Evolutionary conservation across 148 eudicot species (phyloP), one percentile per base, ranked within the genome.

Genomic region (Camellia lanceoleosa): DNA sequence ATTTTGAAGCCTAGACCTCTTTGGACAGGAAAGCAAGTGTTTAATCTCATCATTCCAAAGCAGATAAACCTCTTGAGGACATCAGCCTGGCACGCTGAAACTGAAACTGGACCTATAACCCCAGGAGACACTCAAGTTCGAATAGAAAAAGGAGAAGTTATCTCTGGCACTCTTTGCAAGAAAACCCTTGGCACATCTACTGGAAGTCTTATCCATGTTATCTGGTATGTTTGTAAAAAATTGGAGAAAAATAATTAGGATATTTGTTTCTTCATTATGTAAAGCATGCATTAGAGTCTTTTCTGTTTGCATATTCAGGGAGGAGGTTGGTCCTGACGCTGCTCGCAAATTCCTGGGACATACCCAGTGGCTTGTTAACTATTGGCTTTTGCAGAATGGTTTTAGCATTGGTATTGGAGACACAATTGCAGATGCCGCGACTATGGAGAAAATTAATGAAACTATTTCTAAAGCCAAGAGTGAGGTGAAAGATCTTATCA

Each of bases 291-390:
- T 49, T 60, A 30, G 18, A 54, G 3, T 18, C 42, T 10, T 79
- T 66, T 61, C 47, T 74, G 5, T 76, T 12, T 76, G 56, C 38
- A 38, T 41, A 65, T 76, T 18, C 87, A 97, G 99, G 99, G 99
- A 92, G 83, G 99, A 97, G 83, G 99, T 97, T 77, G 99, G 99
- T 47, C 99, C 99, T 67, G 99, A 97, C 85, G 98, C 99, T 43
- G 99, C 99, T 85, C 95, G 99, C 74, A 97, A 94, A 83, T 97
- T 97, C 84, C 83, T 97, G 83, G 99, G 99, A 51, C 99, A 97
- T 83, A 97, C 99, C 23, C 99, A 97, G 86, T 97, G 99, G 99
- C 99, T 97, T 77, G 98, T 97, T 54, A 97, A 97, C 81, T 97
- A 97, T 84, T 97, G 98, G 99, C 93, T 97, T 78, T 73, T 97